Base-by-base conservation (phyloP, 1,284 basidiomycete genomes). In the Ustanciosporium gigantosporum region DNA sequence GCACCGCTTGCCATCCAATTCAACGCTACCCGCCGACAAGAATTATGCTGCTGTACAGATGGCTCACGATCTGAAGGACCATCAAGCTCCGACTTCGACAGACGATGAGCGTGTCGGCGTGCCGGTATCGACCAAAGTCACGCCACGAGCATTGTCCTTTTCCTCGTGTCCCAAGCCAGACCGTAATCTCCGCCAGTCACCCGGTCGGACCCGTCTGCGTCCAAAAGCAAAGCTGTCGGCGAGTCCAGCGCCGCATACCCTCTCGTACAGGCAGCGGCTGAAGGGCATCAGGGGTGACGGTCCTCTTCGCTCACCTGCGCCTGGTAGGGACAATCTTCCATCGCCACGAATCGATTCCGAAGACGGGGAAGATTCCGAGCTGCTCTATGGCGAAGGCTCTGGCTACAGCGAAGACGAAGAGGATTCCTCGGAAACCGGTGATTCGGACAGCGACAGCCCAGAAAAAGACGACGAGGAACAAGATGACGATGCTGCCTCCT, bases 391-490 rank as follows among this genome's bases (percentile, higher is more conserved):
- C 0, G 52, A 55, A 13, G 51, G 36, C 13, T 66, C 62, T 1
- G 62, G 62, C 17, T 66, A 66, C 31, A 66, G 62, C 39, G 62
- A 66, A 31, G 61, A 65, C 24, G 56, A 65, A 24, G 61, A 64
- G 27, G 53, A 64, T 17, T 37, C 36, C 6, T 37, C 36, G 11
- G 20, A 40, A 6, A 6, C 9, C 29, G 38, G 19, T 11, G 23
- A 40, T 8, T 34, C 39, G 11, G 46, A 44, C 11, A 29, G 9
- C 27, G 11, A 11, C 27, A 29, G 27, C n/a, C 11, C 11, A 29
- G 16, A 36, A 4, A 22, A 31, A 3, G 50, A 52, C 13, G 37
- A 47, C 13, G 44, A 49, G 15, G 52, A 31, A 9, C 22, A 38
- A 17, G 40, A 21, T 23, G 20, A 8, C 20, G 32, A 35, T 35